Base-by-base conservation (phyloP, 257 asterid genomes). In the Gentiana dahurica region DNA sequence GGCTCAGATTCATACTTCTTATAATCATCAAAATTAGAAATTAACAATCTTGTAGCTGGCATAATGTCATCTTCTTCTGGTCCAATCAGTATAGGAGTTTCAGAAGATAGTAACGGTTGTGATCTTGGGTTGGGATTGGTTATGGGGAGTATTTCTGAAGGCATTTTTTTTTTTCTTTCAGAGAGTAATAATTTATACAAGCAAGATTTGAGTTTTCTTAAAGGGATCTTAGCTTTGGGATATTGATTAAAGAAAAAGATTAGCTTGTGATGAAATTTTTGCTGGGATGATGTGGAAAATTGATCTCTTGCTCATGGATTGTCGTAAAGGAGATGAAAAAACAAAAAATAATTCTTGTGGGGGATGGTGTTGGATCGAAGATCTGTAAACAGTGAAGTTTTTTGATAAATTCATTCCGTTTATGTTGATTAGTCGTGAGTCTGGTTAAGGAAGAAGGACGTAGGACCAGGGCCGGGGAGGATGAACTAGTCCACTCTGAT, bases 51-150 rank as follows among this genome's bases (percentile, higher is more conserved):
- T 8, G 76, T 59, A 3, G 71, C 6, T 50, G 70, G 74, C 67
- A 53, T 4, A 65, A 75, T 86, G 45, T 78, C 83, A 33, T 72
- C 82, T 36, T 78, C 83, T 36, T 72, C 82, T 36, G 94, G 72
- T 78, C 78, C 65, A 65, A 82, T 58, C 65, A 75, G 63, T 82
- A 73, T 63, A 66, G 66, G 52, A 70, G 60, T 57, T 46, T 74
- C 56, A 4, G 73, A 64, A 3, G 87, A 61, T n/a, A 82, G 67
- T 7, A 79, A 54, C 8, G 72, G 46, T 58, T 78, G 55, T 4
- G 71, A 51, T 24, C 55, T 50, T 47, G 62, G 51, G 3, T 24
- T 58, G 43, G 85, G 82, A 49, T 73, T 71, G 3, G 87, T 72
- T 65, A 85, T 61, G 4, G 92, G 95, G 36, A 85, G 91, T 59